Evolutionary conservation across 805 yeast species (phyloP).

Genomic region (Helenozyma rhizophorensis): DNA sequence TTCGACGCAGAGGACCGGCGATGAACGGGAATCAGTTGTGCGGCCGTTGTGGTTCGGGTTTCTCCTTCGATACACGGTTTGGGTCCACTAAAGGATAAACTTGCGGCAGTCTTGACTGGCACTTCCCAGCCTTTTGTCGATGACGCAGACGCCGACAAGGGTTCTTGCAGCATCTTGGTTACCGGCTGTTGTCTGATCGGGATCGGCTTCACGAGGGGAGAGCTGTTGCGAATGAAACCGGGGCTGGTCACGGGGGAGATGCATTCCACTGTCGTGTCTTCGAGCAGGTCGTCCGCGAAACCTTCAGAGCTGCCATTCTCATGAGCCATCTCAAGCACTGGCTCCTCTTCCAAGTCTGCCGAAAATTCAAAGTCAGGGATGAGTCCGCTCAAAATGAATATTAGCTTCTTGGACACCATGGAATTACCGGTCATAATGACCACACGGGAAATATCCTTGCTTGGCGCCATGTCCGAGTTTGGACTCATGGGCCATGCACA

Average conservation of each 20-base stretch:
- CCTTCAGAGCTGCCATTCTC: too few species aligned
- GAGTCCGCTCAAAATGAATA: conserved; percentile 50
- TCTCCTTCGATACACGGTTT: conserved; percentile 7
- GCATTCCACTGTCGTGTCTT: too few species aligned
- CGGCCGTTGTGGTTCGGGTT: conserved; percentile 19
- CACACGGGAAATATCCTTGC: conserved; percentile 40
- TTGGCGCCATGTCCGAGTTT: conserved; percentile 15
- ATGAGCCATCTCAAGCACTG: too few species aligned
- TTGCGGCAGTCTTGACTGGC: conserved; percentile 32
- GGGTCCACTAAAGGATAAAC: conserved; percentile 17
- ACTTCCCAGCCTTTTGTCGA: conserved; percentile 47
- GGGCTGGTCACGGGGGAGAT: too few species aligned
- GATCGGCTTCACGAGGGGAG: conserved; percentile 9
- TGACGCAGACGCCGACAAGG: conserved; percentile 17
- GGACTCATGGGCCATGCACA: conserved; percentile 29
- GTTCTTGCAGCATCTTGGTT: conserved; percentile 4
- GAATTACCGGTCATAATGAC: conserved; percentile 58
- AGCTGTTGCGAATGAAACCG: too few species aligned
- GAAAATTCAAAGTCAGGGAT: conserved; percentile 31
- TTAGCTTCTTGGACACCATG: conserved; percentile 54
- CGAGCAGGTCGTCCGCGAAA: too few species aligned
- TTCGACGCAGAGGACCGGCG: conserved; percentile 29
- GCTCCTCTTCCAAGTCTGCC: not conserved
- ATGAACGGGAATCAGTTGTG: conserved; percentile 11
- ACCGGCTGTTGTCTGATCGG: conserved; percentile 8